Evolutionary conservation across 805 yeast genomes (phyloP), one percentile per base, ranked within the genome.

Genomic region (Candida chilensis): DNA sequence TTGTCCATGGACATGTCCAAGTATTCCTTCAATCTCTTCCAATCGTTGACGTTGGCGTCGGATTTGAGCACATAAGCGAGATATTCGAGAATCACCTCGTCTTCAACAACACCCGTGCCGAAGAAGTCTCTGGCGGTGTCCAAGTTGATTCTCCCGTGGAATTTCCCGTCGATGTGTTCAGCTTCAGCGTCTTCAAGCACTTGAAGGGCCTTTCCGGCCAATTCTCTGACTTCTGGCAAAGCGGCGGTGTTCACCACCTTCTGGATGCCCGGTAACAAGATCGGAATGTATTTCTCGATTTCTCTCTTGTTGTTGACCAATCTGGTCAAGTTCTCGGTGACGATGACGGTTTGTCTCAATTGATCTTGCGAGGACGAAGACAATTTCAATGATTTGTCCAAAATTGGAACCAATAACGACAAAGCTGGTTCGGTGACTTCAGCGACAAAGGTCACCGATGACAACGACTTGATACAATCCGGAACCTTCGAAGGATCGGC

Each of bases 401-500:
- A 71, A 41, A 88, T 88, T 28, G 98, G 98, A 27, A 85, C 96
- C 48, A 90, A 67, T 34, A 90, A 60, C 6, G 97, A 74, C 44
- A 90, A 67, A 4, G 94, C 94, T 4, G 97, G 94, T 62, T 88
- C 97, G 11, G 96, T 92, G 39, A 90, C 98, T 63, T 92, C 98
- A 28, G 98, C 95, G 29, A 90, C 97, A 54, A 90, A 90, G 0
- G 98, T 92, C 32, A 90, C 96, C 24, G 94, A 82, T 3, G 95
- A 81, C 39, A 90, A 70, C 27, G 90, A 74, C 57, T 81, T 84
- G 54, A 90, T 84, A 57, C 95, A 87, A 36, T 73, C 79, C 34
- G 95, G 84, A 29, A 90, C 94, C 50, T 83, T 82, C 40, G 68
- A 67, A 33, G 97, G 97, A 50, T 90, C 83, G 28, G 94, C 87